Base-by-base conservation (phyloP, 2,329 filamentous ascomycete genomes). In the Gaeumannomyces tritici region DNA sequence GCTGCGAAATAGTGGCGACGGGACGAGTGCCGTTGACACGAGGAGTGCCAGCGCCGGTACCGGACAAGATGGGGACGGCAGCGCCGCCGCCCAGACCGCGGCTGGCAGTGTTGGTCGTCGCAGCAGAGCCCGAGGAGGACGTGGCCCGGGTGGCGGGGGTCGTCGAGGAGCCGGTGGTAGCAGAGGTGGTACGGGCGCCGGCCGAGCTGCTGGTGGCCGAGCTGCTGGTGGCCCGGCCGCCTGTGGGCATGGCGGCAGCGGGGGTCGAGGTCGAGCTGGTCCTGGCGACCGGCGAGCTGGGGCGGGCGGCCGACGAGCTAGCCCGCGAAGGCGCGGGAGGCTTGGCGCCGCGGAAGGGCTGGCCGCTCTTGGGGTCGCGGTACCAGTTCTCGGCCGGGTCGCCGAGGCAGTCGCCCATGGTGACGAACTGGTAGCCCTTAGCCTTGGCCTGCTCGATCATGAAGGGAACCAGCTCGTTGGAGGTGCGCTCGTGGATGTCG, bases 331-430 rank as follows among this genome's bases (percentile, higher is more conserved):
- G 27, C 29, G 27, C 27, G 21, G 54, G 54, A 1, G 60, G 60
- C 60, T 61, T 61, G 51, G 35, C 54, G 58, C 42, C 42, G 24
- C 29, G 54, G n/a, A 56, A 29, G 29, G 68, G 59, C 61, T 65
- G 68, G 1, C 73, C 73, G 12, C 70, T 73, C 24, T 69, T 71
- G 0, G 73, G 69, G 61, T 71, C 67, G 26, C 79, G 75, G 70
- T 81, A 80, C 78, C 78, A 81, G 70, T 81, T 80, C 54, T 67
- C 71, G 6, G 66, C 61, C 12, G 76, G 73, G 66, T 80, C 79
- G n/a, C 73, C 74, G 47, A 81, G 69, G 65, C 78, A 81, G 64
- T 79, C 77, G 54, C 79, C 79, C n/a, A 80, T 72, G 8, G 77
- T 79, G 18, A 80, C 77, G 8, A 75, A 71, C 67, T 73, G 73